These are phyloP conservation scores for Pachyrhizus erosus DNA, from an alignment of 306 rosid species.

Conservation along the genomic window DNA sequence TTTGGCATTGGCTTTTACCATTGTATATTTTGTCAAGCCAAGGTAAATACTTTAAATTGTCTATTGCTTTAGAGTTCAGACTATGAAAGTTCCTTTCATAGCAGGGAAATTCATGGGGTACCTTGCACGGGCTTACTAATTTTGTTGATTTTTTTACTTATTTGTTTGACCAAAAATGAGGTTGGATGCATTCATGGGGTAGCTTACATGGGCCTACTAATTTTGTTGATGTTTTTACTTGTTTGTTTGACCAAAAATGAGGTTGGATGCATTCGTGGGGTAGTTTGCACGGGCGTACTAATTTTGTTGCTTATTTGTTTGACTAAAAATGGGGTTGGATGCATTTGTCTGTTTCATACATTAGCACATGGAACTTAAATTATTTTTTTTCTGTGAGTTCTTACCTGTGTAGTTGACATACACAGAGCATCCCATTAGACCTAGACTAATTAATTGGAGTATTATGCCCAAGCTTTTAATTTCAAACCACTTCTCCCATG, in stretches of 20 bases:
- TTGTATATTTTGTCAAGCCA: conserved; percentile 88
- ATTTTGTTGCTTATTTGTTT: background rate
- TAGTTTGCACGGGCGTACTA: background rate
- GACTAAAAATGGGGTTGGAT: background rate
- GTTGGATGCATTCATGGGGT: too few species aligned
- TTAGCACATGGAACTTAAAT: conserved; percentile 4
- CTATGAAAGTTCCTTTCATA: background rate
- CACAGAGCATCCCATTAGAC: background rate
- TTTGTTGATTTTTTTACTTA: background rate
- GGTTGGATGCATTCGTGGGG: conserved; percentile 9
- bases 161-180: background rate
- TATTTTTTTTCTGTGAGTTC: background rate
- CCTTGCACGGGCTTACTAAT: background rate
- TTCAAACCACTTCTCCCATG: background rate
- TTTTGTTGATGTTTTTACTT: background rate
- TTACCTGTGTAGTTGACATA: background rate
- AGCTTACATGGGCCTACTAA: background rate
- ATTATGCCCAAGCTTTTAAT: background rate
- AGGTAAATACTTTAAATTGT: conserved; percentile 58
- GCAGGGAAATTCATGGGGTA: background rate
- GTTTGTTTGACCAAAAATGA: too few species aligned
- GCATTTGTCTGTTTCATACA: background rate
- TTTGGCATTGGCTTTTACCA: conserved; percentile 78
- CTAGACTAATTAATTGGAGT: background rate
- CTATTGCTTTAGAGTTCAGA: background rate